Conservation (phyloP, 495 filamentous ascomycete genomes). For the Chaetomium tenue region DNA sequence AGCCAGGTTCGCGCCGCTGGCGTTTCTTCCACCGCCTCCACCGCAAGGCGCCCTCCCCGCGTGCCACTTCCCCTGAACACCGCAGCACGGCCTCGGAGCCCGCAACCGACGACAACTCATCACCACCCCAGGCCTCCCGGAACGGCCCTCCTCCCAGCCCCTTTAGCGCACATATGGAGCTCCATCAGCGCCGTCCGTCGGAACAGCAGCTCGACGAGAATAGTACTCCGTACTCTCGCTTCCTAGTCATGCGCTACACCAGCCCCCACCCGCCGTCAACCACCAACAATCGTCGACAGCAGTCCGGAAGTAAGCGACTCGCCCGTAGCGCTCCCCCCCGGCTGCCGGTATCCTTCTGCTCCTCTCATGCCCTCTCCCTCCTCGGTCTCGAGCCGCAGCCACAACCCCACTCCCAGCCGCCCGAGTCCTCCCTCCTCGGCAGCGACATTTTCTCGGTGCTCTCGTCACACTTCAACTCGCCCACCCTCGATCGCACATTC, state of each 20-base stretch:
- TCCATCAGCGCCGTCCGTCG: not conserved
- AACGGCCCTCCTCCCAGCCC: not conserved
- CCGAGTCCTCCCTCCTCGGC: slow-evolving; percentile 36
- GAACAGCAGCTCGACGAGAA: slow-evolving; percentile 17
- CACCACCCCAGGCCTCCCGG: not conserved
- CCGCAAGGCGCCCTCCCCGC: slow-evolving; percentile 5
- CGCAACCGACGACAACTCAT: not conserved
- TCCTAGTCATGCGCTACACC: slow-evolving; percentile 35
- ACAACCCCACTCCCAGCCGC: slow-evolving; percentile 26
- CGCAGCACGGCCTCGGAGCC: slow-evolving; percentile 2
- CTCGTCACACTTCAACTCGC: slow-evolving; percentile 36
- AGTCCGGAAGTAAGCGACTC: not conserved
- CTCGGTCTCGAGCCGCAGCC: slow-evolving; percentile 36
- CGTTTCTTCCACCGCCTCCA: slow-evolving; percentile 32
- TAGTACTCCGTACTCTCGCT: slow-evolving; percentile 51
- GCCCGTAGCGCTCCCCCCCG: slow-evolving; percentile 2
- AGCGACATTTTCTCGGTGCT: slow-evolving; percentile 54
- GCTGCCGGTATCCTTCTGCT: slow-evolving; percentile 31
- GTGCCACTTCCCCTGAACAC: slow-evolving; percentile 4
- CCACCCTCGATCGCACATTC: slow-evolving; percentile 37
- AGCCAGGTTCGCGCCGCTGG: slow-evolving; percentile 16
- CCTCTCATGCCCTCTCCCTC: slow-evolving; percentile 39
- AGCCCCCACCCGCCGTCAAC: not conserved
- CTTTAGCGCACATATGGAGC: not conserved
- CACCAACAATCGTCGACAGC: not conserved